Evolutionary conservation across 306 rosid species (phyloP), one percentile per base, ranked within the genome.

Genomic region (Acacia melanoxylon): DNA sequence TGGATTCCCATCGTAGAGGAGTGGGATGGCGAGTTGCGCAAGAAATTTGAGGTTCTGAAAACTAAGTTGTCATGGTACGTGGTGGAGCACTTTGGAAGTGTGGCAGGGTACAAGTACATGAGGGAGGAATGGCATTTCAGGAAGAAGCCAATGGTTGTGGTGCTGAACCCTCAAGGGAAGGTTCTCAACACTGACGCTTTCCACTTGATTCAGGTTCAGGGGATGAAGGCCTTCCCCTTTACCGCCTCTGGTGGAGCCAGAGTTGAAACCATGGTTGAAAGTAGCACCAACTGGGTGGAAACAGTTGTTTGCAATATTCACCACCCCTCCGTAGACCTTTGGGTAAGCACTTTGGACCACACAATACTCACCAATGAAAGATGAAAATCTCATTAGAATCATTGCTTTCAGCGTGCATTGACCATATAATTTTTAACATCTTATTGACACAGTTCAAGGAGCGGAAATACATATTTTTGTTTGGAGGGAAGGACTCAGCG

Each of bases 1-100:
- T 87, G 90, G 90, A 77, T 85, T 13, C 88, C 90, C 6, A 77
- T 87, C n/a, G 87, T 87, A 16, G 86, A 41, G 10, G 56, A 48
- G 8, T 48, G 83, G 78, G 48, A 59, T 9, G 73, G 44, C 0
- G 74, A 78, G 59, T n/a, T 46, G 24, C 17, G 24, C 14, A 10
- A 31, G 58, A 81, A 44, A 58, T 88, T 75, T 46, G 82, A 79
- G 5, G 20, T 48, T 1, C 8, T 69, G 40, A 71, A 78, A 44
- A 45, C 22, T 45, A 12, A 8, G 68, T 73, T 88, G 87, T 79
- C 85, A 11, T 83, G 85, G 89, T 83, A 75, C 45, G n/a, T 45
- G n/a, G 75, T 71, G 58, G 22, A 71, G 68, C 79, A 27, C 24
- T 73, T 51, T 33, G 66, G 54, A 71, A 71, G 75, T 29, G 17